Evolutionary conservation across 2,329 filamentous ascomycete species (phyloP).

Genomic region (Exophiala spinifera): DNA sequence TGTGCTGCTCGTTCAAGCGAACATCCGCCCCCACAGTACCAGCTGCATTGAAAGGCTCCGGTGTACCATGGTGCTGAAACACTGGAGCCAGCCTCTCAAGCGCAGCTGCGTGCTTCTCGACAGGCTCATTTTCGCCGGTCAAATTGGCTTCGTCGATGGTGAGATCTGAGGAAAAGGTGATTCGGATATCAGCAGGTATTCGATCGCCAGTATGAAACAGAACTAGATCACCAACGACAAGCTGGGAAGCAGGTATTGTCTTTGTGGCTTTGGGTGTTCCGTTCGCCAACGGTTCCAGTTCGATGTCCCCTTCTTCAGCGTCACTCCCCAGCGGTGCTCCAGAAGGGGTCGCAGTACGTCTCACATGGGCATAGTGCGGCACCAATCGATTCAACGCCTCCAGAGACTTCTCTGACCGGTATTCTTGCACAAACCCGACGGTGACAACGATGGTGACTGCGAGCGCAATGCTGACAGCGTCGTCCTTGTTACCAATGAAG

Average conservation of each 20-base stretch:
- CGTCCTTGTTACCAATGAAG: constrained; percentile 87
- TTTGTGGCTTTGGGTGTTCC: constrained; percentile 62
- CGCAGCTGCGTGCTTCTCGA: constrained; percentile 70
- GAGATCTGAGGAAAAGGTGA: constrained; percentile 83
- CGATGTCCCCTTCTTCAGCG: constrained; percentile 33
- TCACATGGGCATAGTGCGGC: constrained; percentile 92
- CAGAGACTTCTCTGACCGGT: constrained; percentile 93
- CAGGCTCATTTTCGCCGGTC: constrained; percentile 93
- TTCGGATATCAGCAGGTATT: constrained; percentile 91
- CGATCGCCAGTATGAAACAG: constrained; percentile 94
- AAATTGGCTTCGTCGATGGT: constrained; percentile 96
- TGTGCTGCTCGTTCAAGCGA: constrained; percentile 70
- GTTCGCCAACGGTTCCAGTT: constrained; percentile 49
- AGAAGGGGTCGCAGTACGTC: constrained; percentile 50
- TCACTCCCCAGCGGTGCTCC: neutral
- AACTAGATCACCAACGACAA: constrained; percentile 90
- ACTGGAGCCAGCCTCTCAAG: constrained; percentile 37
- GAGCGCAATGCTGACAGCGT: constrained; percentile 91
- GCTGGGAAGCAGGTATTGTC: constrained; percentile 79
- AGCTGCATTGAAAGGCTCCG: constrained; percentile 57
- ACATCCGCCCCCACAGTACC: constrained; percentile 63
- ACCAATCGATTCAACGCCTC: constrained; percentile 92
- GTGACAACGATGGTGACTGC: constrained; percentile 96
- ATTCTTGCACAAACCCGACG: constrained; percentile 96
- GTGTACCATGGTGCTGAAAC: constrained; percentile 47